A percentile compares a stretch with the other conserved stretches of the same genome.
phyloP scores from a whole-genome alignment of 192 early-diverging fungal genomes.

The Paraglomus brasilianum region DNA sequence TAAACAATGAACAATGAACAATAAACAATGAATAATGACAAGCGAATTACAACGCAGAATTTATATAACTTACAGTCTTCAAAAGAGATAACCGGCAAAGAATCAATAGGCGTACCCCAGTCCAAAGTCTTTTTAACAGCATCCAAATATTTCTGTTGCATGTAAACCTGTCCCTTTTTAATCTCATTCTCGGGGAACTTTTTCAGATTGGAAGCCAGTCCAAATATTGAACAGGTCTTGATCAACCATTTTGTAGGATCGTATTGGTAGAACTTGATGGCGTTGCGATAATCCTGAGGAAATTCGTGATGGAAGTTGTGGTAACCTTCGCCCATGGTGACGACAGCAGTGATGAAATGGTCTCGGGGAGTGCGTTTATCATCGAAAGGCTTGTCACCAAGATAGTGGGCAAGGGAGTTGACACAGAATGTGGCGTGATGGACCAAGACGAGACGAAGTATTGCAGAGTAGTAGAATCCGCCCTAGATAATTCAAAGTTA shows the following conservation, averaged over 20 bases:
- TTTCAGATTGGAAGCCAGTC: slow-evolving; percentile 75
- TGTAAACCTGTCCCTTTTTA: slow-evolving; percentile 73
- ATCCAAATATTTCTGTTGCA: slow-evolving; percentile 82
- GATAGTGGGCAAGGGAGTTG: slow-evolving; percentile 80
- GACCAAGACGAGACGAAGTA: slow-evolving; percentile 71
- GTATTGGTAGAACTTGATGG: slow-evolving; percentile 77
- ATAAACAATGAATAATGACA: neutral
- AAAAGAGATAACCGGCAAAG: slow-evolving; percentile 69
- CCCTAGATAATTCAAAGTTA: slow-evolving; percentile 43
- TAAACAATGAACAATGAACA: neutral
- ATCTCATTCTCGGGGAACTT: slow-evolving; percentile 82
- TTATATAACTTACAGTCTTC: slow-evolving; percentile 59
- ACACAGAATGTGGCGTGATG: slow-evolving; percentile 91
- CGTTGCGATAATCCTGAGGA: slow-evolving; percentile 86
- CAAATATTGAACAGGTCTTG: slow-evolving; percentile 53
- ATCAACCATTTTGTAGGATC: slow-evolving; percentile 91
- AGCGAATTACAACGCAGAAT: neutral
- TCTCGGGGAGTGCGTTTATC: slow-evolving; percentile 83
- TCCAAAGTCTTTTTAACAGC: slow-evolving; percentile 59
- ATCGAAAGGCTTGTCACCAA: slow-evolving; percentile 78
- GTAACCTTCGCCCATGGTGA: slow-evolving; percentile 83
- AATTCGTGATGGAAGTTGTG: slow-evolving; percentile 92
- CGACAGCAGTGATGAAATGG: slow-evolving; percentile 78
- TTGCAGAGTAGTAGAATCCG: slow-evolving; percentile 76
- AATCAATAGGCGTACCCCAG: slow-evolving; percentile 71